Conservation (phyloP, 306 rosid species). For the Medicago ruthenica region DNA sequence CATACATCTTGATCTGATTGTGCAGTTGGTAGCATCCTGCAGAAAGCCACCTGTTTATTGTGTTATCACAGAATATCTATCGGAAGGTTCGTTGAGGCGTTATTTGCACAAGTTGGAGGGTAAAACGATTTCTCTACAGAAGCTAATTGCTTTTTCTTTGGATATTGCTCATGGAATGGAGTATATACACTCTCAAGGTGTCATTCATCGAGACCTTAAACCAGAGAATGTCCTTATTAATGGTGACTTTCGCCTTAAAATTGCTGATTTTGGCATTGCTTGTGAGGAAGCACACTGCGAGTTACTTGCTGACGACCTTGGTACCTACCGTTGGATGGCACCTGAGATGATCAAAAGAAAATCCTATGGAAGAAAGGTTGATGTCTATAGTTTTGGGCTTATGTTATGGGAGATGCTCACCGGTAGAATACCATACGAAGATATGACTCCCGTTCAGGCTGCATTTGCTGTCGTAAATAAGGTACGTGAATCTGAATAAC, state of each 20-base stretch:
- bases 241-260: constrained; percentile 68
- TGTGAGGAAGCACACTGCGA: constrained; percentile 85
- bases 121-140: constrained; percentile 62
- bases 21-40: constrained; percentile 87
- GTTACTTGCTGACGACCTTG: constrained; percentile 82
- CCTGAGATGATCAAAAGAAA: constrained; percentile 97
- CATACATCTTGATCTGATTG: constrained; percentile 46
- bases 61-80: constrained; percentile 84
- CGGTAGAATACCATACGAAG: constrained; percentile 82
- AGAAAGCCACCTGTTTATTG: constrained; percentile 88
- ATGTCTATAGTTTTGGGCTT: constrained; percentile 92
- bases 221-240: constrained; percentile 89
- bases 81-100: constrained; percentile 86
- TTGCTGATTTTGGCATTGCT: constrained; percentile 97
- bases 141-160: constrained; percentile 67
- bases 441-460: constrained; percentile 96
- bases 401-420: constrained; percentile 92
- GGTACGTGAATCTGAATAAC: constrained; percentile 47
- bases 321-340: constrained; percentile 99
- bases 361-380: constrained; percentile 83
- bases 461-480: constrained; percentile 94
- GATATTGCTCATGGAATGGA: constrained; percentile 96
- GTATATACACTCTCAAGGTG: constrained; percentile 84
- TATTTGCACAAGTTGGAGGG: constrained; percentile 78
- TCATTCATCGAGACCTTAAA: constrained; percentile 91